phyloP scores from a whole-genome alignment of 176 grass and related monocot species.

The Bromus sterilis region DNA sequence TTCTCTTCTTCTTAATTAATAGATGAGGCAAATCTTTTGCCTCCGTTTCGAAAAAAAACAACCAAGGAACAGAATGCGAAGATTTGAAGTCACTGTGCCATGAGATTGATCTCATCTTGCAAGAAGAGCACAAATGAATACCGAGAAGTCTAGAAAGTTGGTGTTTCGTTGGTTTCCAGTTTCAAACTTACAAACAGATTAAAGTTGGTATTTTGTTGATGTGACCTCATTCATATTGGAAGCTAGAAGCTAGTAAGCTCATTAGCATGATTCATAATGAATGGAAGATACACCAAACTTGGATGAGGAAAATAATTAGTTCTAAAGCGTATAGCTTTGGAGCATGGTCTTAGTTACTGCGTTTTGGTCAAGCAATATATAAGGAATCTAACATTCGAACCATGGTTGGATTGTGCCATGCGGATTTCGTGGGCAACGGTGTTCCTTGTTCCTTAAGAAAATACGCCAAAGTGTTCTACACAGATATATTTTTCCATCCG shows the following conservation, averaged over 20 bases:
- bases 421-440: too few relatives aligned
- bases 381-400: not conserved
- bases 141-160: not conserved
- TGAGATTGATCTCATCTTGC: not conserved
- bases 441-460: too few relatives aligned
- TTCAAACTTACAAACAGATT: not conserved
- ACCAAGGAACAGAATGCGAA: not conserved
- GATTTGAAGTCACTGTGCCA: not conserved
- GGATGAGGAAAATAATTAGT: slow-evolving; percentile 29
- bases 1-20: too few relatives aligned
- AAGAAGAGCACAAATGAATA: not conserved
- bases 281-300: slow-evolving; percentile 24
- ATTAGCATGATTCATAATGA: slow-evolving; percentile 20
- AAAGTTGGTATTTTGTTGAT: slow-evolving; percentile 9
- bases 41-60: too few relatives aligned
- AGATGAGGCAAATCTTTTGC: too few relatives aligned
- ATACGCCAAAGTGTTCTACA: too few relatives aligned
- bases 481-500: too few relatives aligned
- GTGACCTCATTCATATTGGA: slow-evolving; percentile 14
- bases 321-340: slow-evolving; percentile 5
- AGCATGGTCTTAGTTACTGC: slow-evolving; percentile 14
- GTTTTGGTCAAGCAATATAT: slow-evolving; percentile 3
- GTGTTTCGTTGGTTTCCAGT: not conserved
- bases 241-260: slow-evolving; percentile 13
- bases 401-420: slow-evolving; percentile 3